These are phyloP conservation scores for Oidiodendron maius DNA, from an alignment of 495 filamentous ascomycete species.

Conservation along the genomic window DNA sequence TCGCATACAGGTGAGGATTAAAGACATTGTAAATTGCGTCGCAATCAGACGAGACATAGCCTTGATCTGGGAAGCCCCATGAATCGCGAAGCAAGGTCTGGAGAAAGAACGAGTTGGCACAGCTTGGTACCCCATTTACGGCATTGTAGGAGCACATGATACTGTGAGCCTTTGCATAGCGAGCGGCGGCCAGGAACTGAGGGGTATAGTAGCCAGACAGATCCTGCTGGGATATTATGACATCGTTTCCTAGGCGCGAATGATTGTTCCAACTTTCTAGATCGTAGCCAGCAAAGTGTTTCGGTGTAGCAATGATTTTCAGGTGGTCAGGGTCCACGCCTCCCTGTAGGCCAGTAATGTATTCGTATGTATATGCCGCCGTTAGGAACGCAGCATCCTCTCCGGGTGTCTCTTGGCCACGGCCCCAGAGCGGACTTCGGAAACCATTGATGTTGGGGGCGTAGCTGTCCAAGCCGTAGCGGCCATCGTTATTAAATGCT, in stretches of 20 bases:
- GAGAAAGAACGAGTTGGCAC: constrained; percentile 48
- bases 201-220: constrained; percentile 49
- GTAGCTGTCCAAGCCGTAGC: constrained; percentile 55
- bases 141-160: constrained; percentile 60
- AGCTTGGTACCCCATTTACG: constrained; percentile 54
- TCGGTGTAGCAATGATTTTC: constrained; percentile 56
- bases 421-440: constrained; percentile 53
- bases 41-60: constrained; percentile 54
- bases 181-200: constrained; percentile 42
- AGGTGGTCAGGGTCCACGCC: constrained; percentile 29
- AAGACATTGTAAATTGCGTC: constrained; percentile 53
- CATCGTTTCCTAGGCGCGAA: constrained; percentile 47
- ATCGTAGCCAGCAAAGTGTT: constrained; percentile 63
- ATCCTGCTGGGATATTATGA: constrained; percentile 50
- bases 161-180: constrained; percentile 49
- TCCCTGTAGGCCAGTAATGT: constrained; percentile 58
- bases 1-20: constrained; percentile 43
- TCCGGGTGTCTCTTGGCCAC: constrained; percentile 56
- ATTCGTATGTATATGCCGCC: constrained; percentile 48
- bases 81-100: constrained; percentile 51
- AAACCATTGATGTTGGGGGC: constrained; percentile 68
- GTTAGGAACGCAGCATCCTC: constrained; percentile 56
- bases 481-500: constrained; percentile 60
- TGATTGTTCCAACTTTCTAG: constrained; percentile 54
- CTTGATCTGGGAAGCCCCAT: constrained; percentile 47